These are phyloP conservation scores for Madurella fahalii DNA, from an alignment of 2,329 filamentous ascomycete species.

Conservation along the genomic window DNA sequence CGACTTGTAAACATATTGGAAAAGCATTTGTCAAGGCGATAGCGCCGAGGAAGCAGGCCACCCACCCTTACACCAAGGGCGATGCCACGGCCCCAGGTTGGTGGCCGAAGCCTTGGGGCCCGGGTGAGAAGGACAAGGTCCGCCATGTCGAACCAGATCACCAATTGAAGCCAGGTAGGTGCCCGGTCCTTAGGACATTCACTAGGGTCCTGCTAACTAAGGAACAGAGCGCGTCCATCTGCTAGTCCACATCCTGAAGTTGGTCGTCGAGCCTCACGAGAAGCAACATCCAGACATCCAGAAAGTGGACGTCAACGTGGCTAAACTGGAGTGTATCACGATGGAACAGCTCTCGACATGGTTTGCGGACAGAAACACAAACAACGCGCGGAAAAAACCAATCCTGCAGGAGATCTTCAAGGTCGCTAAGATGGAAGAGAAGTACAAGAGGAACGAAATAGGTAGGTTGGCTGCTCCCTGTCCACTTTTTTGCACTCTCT, in stretches of 20 bases:
- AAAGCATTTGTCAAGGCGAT: constrained; percentile 74
- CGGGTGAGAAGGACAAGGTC: constrained; percentile 50
- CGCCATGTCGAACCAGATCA: constrained; percentile 72
- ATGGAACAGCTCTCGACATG: constrained; percentile 55
- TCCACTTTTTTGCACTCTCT: background rate
- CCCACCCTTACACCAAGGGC: constrained; percentile 66
- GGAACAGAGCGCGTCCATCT: constrained; percentile 54
- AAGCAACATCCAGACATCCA: constrained; percentile 50
- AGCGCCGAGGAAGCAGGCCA: constrained; percentile 73
- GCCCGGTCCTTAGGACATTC: background rate
- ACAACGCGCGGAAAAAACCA: constrained; percentile 51
- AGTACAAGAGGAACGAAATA: constrained; percentile 53
- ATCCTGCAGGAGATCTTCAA: constrained; percentile 60
- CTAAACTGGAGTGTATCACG: constrained; percentile 55
- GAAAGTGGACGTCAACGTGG: constrained; percentile 50
- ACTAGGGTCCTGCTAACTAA: background rate
- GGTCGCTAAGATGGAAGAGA: constrained; percentile 54
- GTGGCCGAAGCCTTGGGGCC: constrained; percentile 59
- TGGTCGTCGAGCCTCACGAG: constrained; percentile 49
- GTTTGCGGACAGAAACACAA: constrained; percentile 53
- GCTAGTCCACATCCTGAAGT: constrained; percentile 55
- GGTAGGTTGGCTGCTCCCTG: constrained; percentile 38
- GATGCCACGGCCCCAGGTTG: constrained; percentile 60
- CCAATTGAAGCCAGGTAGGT: constrained; percentile 60
- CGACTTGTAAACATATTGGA: constrained; percentile 65